These are phyloP conservation scores for Xerocomellus intermedius DNA, from an alignment of 768 basidiomycete genomes.

Conservation along the genomic window DNA sequence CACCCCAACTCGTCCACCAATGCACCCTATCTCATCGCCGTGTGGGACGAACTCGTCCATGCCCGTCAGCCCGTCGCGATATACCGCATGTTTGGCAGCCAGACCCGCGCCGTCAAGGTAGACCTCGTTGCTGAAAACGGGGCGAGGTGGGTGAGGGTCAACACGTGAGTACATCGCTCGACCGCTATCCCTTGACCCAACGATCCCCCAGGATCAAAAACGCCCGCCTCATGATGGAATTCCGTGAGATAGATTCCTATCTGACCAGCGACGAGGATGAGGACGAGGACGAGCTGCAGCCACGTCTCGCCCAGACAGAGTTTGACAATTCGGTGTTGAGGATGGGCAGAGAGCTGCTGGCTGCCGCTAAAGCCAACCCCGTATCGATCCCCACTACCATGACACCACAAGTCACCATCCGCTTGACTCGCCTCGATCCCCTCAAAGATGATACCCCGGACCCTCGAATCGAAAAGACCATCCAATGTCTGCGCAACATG, in stretches of 20 bases:
- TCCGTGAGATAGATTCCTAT: conserved; percentile 83
- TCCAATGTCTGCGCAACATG: conserved; percentile 54
- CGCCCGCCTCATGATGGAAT: conserved; percentile 71
- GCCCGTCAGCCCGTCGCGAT: conserved; percentile 61
- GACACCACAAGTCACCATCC: conserved; percentile 52
- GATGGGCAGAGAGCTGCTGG: conserved; percentile 66
- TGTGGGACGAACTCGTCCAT: conserved; percentile 75
- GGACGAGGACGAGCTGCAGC: conserved; percentile 41
- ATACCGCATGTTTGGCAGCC: conserved; percentile 48
- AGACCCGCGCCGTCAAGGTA: conserved; percentile 52
- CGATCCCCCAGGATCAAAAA: conserved; percentile 66
- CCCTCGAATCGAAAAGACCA: conserved; percentile 59
- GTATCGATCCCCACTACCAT: conserved; percentile 29
- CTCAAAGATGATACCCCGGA: conserved; percentile 36
- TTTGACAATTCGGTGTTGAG: conserved; percentile 73
- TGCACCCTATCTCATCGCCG: conserved; percentile 74
- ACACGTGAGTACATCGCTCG: conserved; percentile 60
- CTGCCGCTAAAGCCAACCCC: conserved; percentile 60
- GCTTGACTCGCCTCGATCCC: conserved; percentile 69
- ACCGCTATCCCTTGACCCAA: neutral
- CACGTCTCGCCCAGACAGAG: conserved; percentile 46
- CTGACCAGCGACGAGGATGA: conserved; percentile 48
- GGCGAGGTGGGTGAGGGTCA: conserved; percentile 76
- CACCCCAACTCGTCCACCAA: conserved; percentile 52
- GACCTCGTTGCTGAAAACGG: conserved; percentile 81